Conservation (phyloP, 495 filamentous ascomycete species). For the Pyrenula aspistea region DNA sequence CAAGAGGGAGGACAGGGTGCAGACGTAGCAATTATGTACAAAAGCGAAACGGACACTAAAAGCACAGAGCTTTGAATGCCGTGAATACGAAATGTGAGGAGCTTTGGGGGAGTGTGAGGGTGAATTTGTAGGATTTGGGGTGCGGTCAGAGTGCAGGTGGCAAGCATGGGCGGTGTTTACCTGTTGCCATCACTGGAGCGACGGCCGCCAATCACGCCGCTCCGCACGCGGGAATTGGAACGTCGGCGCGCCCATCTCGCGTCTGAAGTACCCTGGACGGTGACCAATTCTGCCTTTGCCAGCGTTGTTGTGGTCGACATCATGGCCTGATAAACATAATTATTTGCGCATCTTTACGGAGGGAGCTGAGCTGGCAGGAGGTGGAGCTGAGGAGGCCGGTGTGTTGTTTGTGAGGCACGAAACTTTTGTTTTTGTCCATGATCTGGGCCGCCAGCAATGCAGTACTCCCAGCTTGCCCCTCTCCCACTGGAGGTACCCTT, state of each 20-base stretch:
- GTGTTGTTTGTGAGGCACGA: background rate
- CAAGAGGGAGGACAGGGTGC: background rate
- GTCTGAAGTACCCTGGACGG: background rate
- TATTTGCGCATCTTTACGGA: background rate
- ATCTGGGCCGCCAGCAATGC: conserved; percentile 20
- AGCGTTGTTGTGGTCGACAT: background rate
- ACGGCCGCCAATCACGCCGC: background rate
- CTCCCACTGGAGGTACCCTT: conserved; percentile 82
- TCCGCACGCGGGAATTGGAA: background rate
- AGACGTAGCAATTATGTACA: background rate
- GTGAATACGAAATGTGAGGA: background rate
- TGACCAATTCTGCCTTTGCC: background rate
- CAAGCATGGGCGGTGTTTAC: background rate
- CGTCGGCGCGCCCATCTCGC: background rate
- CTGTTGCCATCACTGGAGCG: background rate
- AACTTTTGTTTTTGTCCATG: background rate
- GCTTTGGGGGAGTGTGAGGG: background rate
- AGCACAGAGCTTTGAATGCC: background rate
- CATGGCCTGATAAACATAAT: background rate
- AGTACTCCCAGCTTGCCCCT: conserved; percentile 80
- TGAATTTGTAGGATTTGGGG: background rate
- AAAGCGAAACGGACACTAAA: background rate
- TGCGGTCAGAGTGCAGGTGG: background rate
- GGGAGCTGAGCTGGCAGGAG: background rate
- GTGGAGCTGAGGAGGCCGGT: background rate